Evolutionary conservation across 2,329 filamentous ascomycete species (phyloP).

Genomic region (Aspergillus neotritici): DNA sequence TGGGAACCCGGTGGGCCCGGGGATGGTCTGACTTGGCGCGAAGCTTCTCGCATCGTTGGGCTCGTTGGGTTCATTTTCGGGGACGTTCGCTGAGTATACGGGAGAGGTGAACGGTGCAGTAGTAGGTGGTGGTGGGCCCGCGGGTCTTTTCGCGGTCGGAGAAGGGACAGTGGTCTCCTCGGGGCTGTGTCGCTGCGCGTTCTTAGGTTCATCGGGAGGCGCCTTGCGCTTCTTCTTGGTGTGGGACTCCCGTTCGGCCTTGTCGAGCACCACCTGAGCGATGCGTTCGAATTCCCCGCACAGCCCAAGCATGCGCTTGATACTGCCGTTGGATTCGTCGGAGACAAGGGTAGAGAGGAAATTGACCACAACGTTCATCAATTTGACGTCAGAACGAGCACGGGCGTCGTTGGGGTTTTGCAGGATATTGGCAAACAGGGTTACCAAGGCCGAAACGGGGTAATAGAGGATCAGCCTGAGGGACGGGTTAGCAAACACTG

Average conservation of each 20-base stretch:
- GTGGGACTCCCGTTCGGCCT: constrained; percentile 76
- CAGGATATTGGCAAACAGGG: constrained; percentile 89
- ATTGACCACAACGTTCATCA: constrained; percentile 89
- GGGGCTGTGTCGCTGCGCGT: constrained; percentile 17
- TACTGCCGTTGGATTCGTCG: constrained; percentile 82
- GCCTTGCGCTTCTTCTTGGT: constrained; percentile 80
- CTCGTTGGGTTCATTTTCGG: constrained; percentile 12
- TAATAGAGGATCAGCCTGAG: constrained; percentile 84
- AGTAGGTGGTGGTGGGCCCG: constrained; percentile 15
- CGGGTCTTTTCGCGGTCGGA: constrained; percentile 23
- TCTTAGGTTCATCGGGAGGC: constrained; percentile 45
- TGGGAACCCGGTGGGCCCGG: constrained; percentile 18
- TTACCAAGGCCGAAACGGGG: constrained; percentile 89
- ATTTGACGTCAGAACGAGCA: constrained; percentile 77
- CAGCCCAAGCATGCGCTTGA: constrained; percentile 87
- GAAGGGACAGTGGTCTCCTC: constrained; percentile 11
- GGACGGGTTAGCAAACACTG: constrained; percentile 9
- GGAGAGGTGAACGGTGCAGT: constrained; percentile 23
- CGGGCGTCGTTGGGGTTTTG: constrained; percentile 89
- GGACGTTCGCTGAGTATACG: constrained; percentile 19
- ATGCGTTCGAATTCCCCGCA: constrained; percentile 97
- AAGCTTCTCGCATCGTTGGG: constrained; percentile 20
- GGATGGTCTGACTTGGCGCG: constrained; percentile 19
- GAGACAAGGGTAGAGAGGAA: constrained; percentile 86
- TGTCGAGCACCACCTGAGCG: constrained; percentile 82